Evolutionary conservation across 1,284 basidiomycete species (phyloP).

Genomic region (Ustilago trichophora): DNA sequence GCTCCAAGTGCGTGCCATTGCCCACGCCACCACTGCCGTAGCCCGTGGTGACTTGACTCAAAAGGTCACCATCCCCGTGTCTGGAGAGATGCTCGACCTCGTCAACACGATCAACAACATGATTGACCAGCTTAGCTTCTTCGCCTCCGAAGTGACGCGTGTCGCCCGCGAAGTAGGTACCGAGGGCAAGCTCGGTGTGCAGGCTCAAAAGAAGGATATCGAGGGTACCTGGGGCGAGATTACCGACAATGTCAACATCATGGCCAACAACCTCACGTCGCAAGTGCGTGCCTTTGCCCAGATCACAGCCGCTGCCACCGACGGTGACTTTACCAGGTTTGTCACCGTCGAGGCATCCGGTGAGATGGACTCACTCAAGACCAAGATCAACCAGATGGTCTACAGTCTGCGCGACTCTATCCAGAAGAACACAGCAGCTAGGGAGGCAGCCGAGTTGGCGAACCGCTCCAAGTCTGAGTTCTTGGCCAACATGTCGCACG

Average conservation of each 20-base stretch:
- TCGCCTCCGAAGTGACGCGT: slow-evolving; percentile 92
- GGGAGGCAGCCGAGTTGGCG: slow-evolving; percentile 91
- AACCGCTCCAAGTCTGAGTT: slow-evolving; percentile 98
- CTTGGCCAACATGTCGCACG: slow-evolving; percentile 67
- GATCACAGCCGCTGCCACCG: slow-evolving; percentile 97
- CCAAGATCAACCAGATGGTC: slow-evolving; percentile 99
- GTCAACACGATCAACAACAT: slow-evolving; percentile 74
- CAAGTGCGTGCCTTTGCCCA: slow-evolving; percentile 99
- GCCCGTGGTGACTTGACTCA: slow-evolving; percentile 91
- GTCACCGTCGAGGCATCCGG: slow-evolving; percentile 98
- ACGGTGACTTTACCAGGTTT: slow-evolving; percentile 98
- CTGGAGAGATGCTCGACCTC: slow-evolving; percentile 92
- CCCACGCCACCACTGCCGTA: slow-evolving; percentile 93
- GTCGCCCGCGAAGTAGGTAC: slow-evolving; percentile 94
- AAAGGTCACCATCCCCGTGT: slow-evolving; percentile 89
- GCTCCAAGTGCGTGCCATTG: slow-evolving; percentile 92
- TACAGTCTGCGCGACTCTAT: slow-evolving; percentile 96
- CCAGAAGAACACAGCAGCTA: slow-evolving; percentile 97
- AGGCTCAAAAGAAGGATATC: slow-evolving; percentile 94
- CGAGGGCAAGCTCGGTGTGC: slow-evolving; percentile 94
- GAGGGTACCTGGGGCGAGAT: slow-evolving; percentile 99
- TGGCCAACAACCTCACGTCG: slow-evolving; percentile 85
- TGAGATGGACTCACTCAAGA: slow-evolving; percentile 99
- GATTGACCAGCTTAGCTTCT: slow-evolving; percentile 77
- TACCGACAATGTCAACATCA: slow-evolving; percentile 75